Evolutionary conservation across 78 protist species (phyloP), one percentile per base, ranked within the genome.

Genomic region (Protostelium mycophagum): DNA sequence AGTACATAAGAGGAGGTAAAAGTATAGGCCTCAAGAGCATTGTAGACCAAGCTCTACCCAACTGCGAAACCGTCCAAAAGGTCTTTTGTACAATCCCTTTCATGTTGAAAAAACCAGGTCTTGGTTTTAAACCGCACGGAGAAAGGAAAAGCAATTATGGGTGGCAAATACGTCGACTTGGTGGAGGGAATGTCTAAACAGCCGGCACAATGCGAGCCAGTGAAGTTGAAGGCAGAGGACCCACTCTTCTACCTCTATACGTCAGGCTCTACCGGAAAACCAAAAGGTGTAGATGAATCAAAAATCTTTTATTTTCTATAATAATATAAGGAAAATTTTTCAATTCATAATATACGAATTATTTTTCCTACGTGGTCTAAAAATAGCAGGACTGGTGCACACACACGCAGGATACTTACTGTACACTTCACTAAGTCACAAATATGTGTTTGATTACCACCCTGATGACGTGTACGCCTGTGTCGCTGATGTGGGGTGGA

Each of bases 171-270:
- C 86, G 34, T 85, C n/a, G 36, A 36, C 86, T 16, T 85, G n/a
- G 36, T 25, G 28, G 91, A 90, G 28, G 96, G 83, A 1, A 90
- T 91, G 94, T 51, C 63, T 0, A 89, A 94, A 31, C 93, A 90
- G 84, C 90, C 51, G 23, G 94, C 96, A 1, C 87, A 90, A 73
- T 94, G 96, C 84, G 94, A 93, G 35, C 89, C 90, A 28, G 96
- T 84, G 16, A 39, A 28, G 93, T 31, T 97, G 88, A 96, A 91
- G 34, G 85, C 97, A 0, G 99, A 98, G 84, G 98, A 97, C 88
- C 96, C 98, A 1, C 96, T 98, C 34, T 99, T 99, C 87, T 36
- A 98, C 90, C 95, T 99, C 37, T 99, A 99, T 96, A 99, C 99
- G 1, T 89, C 96, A 83, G 99, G 99, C 1, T 92, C 97, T 28